phyloP scores from a whole-genome alignment of 2,329 filamentous ascomycete species.

The Scolecobasidium constrictum region DNA sequence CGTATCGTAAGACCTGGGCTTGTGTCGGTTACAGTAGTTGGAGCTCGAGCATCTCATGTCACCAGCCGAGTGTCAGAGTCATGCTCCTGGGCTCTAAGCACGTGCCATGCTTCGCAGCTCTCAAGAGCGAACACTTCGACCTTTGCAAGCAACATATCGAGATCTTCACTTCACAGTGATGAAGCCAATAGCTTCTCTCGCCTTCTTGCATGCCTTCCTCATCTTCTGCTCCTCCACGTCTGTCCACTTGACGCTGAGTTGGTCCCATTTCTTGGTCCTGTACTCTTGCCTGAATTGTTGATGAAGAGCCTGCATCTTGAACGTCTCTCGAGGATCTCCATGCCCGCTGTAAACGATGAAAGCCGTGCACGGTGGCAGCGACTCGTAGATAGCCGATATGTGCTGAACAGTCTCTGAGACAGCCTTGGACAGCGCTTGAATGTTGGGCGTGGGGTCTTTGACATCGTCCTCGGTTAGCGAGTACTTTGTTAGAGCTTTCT shows the following conservation, averaged over 20 bases:
- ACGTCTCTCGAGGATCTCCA: conserved; percentile 47
- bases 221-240: conserved; percentile 52
- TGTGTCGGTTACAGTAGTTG: too few relatives aligned
- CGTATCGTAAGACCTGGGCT: too few relatives aligned
- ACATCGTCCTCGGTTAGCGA: conserved; percentile 2
- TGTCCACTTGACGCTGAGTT: conserved; percentile 53
- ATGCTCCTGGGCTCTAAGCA: too few relatives aligned
- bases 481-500: conserved; percentile 6
- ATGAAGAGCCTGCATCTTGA: conserved; percentile 45
- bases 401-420: conserved; percentile 39
- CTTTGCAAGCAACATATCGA: too few relatives aligned
- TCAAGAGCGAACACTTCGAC: too few relatives aligned
- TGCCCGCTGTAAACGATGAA: conserved; percentile 55
- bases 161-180: conserved; percentile 44
- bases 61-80: too few relatives aligned
- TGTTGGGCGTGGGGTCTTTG: neutral
- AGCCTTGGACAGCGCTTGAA: conserved; percentile 28
- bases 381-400: conserved; percentile 43
- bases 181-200: conserved; percentile 48
- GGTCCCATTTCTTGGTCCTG: conserved; percentile 50
- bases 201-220: conserved; percentile 43
- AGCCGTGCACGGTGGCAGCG: conserved; percentile 47
- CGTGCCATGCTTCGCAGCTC: too few relatives aligned
- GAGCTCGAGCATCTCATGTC: too few relatives aligned
- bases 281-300: conserved; percentile 46